Conservation (phyloP, 1,139 yeast species). For the Zygoascus sp. region DNA sequence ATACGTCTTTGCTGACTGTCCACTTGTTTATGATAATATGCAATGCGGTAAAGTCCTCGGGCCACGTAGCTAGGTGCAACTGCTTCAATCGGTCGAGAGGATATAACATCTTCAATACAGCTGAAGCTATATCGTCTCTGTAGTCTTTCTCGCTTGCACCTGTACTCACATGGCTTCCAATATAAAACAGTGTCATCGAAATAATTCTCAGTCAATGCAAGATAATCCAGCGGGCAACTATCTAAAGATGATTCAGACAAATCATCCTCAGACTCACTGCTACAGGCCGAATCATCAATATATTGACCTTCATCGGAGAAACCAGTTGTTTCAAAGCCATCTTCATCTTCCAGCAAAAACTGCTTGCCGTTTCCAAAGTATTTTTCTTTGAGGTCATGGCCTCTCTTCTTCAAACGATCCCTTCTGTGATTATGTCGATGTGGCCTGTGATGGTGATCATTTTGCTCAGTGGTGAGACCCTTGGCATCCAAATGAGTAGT, state of each 20-base stretch:
- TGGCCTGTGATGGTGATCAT: constrained; percentile 4
- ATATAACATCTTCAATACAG: constrained; percentile 39
- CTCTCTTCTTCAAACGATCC: constrained; percentile 2
- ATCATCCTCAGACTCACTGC: constrained; percentile 1
- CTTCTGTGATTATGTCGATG: constrained; percentile 4
- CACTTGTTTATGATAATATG: constrained; percentile 9
- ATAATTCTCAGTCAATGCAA: background rate
- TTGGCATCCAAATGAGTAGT: background rate
- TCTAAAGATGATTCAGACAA: background rate
- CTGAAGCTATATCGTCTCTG: constrained; percentile 41
- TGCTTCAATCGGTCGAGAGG: constrained; percentile 28
- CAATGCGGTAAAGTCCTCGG: constrained; percentile 5
- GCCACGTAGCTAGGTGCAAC: background rate
- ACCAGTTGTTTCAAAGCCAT: background rate
- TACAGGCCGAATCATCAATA: background rate
- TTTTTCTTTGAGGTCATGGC: constrained; percentile 6
- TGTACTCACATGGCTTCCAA: constrained; percentile 5
- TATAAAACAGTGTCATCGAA: background rate
- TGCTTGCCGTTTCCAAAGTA: constrained; percentile 2
- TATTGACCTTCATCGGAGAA: background rate
- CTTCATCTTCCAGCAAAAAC: background rate
- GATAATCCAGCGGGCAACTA: background rate
- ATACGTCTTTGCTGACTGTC: constrained; percentile 2
- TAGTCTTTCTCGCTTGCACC: constrained; percentile 11
- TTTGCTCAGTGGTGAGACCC: background rate